Conservation (phyloP, 1,284 basidiomycete species). For the Lentinula novae-zelandiae region DNA sequence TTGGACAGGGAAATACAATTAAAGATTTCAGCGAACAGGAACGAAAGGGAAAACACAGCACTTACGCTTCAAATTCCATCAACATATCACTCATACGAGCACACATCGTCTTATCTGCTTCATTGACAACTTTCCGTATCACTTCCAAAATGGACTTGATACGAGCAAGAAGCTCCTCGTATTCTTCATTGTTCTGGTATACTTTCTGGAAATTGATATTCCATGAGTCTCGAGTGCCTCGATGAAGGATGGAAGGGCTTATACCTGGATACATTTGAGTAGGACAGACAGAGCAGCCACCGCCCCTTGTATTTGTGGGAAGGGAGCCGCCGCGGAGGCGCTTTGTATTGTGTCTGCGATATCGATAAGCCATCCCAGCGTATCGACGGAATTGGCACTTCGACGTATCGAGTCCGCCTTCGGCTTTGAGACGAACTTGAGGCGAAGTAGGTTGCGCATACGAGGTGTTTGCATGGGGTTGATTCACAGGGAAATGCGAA, state of each 20-base stretch:
- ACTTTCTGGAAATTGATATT: not conserved
- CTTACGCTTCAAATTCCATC: not conserved
- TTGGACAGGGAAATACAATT: not conserved
- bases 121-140: not conserved
- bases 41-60: not conserved
- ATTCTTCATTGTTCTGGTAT: not conserved
- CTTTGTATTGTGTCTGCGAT: not conserved
- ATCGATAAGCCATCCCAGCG: slow-evolving; percentile 2
- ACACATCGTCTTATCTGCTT: slow-evolving; percentile 1
- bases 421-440: not conserved
- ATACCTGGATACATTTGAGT: not conserved
- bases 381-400: not conserved
- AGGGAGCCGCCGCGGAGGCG: not conserved
- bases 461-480: not conserved
- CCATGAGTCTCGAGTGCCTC: not conserved
- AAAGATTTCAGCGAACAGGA: not conserved
- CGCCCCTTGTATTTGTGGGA: not conserved
- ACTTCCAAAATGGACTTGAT: not conserved
- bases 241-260: not conserved
- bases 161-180: not conserved
- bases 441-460: not conserved
- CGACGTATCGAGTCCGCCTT: not conserved
- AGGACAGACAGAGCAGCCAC: not conserved
- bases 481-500: not conserved
- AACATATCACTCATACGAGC: not conserved